These are phyloP conservation scores for Mucor velutinosus DNA, from an alignment of 371 early-diverging fungal genomes.

Conservation along the genomic window DNA sequence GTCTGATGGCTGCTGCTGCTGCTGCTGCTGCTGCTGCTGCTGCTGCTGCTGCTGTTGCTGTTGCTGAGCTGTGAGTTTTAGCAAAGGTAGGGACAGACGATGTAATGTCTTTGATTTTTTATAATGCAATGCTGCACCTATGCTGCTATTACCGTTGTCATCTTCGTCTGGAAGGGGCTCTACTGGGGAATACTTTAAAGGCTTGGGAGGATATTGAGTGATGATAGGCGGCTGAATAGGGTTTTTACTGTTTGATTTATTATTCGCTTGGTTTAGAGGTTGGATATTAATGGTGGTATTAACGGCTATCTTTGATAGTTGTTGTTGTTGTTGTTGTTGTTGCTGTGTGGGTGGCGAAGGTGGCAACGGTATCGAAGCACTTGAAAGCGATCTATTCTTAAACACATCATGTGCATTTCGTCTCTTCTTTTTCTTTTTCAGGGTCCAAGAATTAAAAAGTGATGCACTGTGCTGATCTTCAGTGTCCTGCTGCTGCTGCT, in stretches of 20 bases:
- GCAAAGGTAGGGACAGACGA: conserved; percentile 21
- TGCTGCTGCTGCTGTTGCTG: background rate
- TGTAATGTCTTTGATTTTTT: conserved; percentile 12
- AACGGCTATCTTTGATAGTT: conserved; percentile 19
- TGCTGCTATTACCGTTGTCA: background rate
- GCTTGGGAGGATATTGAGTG: conserved; percentile 47
- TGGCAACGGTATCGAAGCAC: background rate
- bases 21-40: background rate
- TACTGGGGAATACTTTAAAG: conserved; percentile 41
- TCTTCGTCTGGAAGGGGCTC: conserved; percentile 20
- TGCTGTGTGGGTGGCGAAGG: background rate
- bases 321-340: background rate
- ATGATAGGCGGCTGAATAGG: conserved; percentile 27
- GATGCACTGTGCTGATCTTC: conserved; percentile 11
- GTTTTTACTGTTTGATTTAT: background rate
- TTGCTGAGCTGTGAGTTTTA: conserved; percentile 11
- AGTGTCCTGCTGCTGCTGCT: background rate
- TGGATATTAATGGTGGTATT: conserved; percentile 24
- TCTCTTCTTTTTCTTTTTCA: conserved; percentile 18
- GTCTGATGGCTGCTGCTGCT: background rate
- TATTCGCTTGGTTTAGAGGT: background rate
- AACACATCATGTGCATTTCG: conserved; percentile 13
- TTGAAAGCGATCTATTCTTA: background rate
- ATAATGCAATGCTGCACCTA: background rate
- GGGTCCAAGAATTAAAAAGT: conserved; percentile 14